Evolutionary conservation across 805 yeast species (phyloP), one percentile per base, ranked within the genome.

Genomic region (Metschnikowia dekortorum): DNA sequence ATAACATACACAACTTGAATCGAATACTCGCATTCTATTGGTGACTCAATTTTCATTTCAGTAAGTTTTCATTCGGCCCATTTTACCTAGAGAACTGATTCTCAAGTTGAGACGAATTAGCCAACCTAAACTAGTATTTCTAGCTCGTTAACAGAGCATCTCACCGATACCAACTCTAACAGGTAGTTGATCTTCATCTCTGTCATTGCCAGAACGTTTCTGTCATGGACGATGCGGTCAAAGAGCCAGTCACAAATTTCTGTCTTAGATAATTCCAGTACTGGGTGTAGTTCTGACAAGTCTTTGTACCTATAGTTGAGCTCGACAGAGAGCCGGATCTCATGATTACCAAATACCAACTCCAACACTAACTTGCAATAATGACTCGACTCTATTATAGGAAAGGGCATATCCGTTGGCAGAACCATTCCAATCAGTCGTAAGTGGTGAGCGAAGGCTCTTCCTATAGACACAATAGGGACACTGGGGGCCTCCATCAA

Each of bases 401-500:
- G 32, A 35, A 32, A 36, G 9, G 39, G 14, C 11, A 36, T 3
- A n/a, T 35, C 46, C 14, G 29, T n/a, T 6, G 18, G 8, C 39
- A 36, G 46, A 8, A 57, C 47, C 29, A 56, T 37, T 6, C 61
- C 61, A 37, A 53, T 48, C 9, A 48, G 40, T 28, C 53, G 31
- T 33, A 57, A 39, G 30, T 56, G 61, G 28, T 46, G 43, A 6
- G 50, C 33, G n/a, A 57, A 47, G 2, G 58, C 56, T 32, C 61
- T 38, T 7, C 58, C 58, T 3, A 57, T 32, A 22, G 49, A 51
- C 7, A 56, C 56, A 5, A 40, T 35, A 1, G 58, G 59, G 9
- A 36, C 47, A 13, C 41, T 40, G 6, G 56, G 50, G 2, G 55
- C 41, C 42, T 56, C 58, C 49, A 56, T 40, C 8, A 36, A 48